Conservation (phyloP, 2,329 filamentous ascomycete genomes). For the Fusarium sp. region DNA sequence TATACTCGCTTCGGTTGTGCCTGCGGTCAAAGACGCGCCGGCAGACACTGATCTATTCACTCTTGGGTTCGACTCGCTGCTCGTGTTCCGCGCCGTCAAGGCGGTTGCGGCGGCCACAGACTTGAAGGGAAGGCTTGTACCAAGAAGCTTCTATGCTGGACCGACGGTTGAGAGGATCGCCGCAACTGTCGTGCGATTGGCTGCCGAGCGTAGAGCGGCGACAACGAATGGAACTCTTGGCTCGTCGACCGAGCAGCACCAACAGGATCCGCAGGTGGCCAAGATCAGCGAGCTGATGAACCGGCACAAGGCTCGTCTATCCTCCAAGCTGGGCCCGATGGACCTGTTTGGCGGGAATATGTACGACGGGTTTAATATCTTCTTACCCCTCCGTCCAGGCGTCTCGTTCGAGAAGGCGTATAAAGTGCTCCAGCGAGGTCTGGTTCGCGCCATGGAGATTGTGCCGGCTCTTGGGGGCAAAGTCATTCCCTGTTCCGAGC, state of each 20-base stretch:
- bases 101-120: not conserved
- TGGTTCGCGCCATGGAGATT: constrained; percentile 53
- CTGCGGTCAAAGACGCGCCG: constrained; percentile 31
- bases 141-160: no score
- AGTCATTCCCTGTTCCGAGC: constrained; percentile 50
- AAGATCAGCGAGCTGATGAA: constrained; percentile 47
- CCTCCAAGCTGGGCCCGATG: constrained; percentile 51
- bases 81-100: constrained; percentile 50
- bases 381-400: constrained; percentile 51
- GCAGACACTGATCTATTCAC: constrained; percentile 48
- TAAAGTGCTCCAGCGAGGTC: constrained; percentile 52
- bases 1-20: constrained; percentile 37
- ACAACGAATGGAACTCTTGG: no score
- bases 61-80: constrained; percentile 53
- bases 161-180: no score
- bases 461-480: constrained; percentile 57
- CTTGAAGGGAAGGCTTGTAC: no score
- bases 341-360: constrained; percentile 53
- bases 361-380: constrained; percentile 53
- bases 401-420: constrained; percentile 51
- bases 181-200: no score
- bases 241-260: not conserved
- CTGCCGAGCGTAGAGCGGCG: no score
- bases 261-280: constrained; percentile 53
- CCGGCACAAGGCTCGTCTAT: constrained; percentile 47